Percentiles rank a stretch among this genome's conserved stretches.
Evolutionary conservation across 192 early-diverging fungal species (phyloP).

Genomic region (Linnemannia schmuckeri): DNA sequence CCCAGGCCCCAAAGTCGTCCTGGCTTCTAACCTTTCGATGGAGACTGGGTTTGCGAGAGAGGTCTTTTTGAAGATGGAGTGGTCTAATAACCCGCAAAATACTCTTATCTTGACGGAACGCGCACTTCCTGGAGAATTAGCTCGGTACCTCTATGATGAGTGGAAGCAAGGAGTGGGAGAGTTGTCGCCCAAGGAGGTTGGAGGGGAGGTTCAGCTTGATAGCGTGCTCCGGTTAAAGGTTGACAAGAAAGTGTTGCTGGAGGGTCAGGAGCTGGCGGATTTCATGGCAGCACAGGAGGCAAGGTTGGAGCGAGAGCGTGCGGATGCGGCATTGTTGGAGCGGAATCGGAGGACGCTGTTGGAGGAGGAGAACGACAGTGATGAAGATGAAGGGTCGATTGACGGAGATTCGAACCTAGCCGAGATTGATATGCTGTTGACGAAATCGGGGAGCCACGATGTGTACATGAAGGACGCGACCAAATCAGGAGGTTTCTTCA

Average conservation of each 20-base stretch:
- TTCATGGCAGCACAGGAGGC: conserved; percentile 75
- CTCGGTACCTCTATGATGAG: conserved; percentile 73
- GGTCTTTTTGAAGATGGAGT: conserved; percentile 80
- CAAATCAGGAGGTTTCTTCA: conserved; percentile 79
- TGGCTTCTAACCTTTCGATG: conserved; percentile 85
- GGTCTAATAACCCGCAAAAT: conserved; percentile 60
- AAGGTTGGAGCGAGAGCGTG: conserved; percentile 78
- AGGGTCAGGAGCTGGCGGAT: conserved; percentile 86
- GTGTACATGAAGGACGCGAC: conserved; percentile 86
- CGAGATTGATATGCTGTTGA: conserved; percentile 37
- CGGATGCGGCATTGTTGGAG: conserved; percentile 74
- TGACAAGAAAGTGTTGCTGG: conserved; percentile 79
- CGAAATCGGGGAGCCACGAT: conserved; percentile 68
- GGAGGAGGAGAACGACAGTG: conserved; percentile 83
- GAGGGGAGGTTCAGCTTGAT: conserved; percentile 42
- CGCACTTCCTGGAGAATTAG: conserved; percentile 77
- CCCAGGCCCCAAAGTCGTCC: conserved; percentile 84
- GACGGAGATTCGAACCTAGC: conserved; percentile 55
- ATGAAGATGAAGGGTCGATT: conserved; percentile 61
- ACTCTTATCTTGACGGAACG: conserved; percentile 85
- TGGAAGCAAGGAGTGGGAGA: conserved; percentile 65
- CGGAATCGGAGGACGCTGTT: conserved; percentile 74
- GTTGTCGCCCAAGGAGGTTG: conserved; percentile 36
- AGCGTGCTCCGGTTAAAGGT: conserved; percentile 45
- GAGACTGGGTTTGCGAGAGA: conserved; percentile 86